phyloP scores from a whole-genome alignment of 2,329 filamentous ascomycete genomes.

The Alternaria alternata region DNA sequence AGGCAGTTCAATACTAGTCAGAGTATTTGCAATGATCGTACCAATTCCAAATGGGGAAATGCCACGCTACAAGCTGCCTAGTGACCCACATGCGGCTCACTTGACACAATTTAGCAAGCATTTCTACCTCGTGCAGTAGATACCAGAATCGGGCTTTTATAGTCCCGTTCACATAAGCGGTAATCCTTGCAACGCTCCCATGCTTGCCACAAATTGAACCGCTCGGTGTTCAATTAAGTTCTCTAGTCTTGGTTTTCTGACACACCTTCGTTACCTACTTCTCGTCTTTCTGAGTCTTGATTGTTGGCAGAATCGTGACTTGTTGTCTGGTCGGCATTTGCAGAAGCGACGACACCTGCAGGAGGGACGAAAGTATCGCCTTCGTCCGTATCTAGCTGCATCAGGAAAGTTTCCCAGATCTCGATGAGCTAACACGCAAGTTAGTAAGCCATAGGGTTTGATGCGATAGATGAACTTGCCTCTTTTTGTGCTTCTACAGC shows the following conservation, averaged over 20 bases:
- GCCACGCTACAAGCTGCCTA: not conserved
- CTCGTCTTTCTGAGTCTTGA: slow-evolving; percentile 13
- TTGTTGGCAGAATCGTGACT: slow-evolving; percentile 19
- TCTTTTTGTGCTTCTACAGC: slow-evolving; percentile 98
- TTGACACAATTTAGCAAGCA: slow-evolving; percentile 1
- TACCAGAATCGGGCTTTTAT: not conserved
- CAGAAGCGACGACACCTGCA: slow-evolving; percentile 48
- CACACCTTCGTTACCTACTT: slow-evolving; percentile 2
- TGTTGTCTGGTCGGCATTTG: slow-evolving; percentile 23
- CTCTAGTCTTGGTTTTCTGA: slow-evolving; percentile 1
- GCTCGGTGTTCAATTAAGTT: not conserved
- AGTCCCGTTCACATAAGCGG: not conserved
- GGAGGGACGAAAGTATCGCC: slow-evolving; percentile 59
- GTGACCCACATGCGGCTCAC: slow-evolving; percentile 2
- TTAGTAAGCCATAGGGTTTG: slow-evolving; percentile 18
- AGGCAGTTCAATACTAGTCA: not conserved
- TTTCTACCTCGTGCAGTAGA: not conserved
- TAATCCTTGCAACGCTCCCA: not conserved
- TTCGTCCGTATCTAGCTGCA: slow-evolving; percentile 94
- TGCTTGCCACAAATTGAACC: not conserved
- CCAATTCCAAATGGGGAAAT: not conserved
- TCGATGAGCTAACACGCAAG: slow-evolving; percentile 68
- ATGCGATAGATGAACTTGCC: slow-evolving; percentile 62
- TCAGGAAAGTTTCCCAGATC: slow-evolving; percentile 97
- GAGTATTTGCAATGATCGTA: slow-evolving; percentile 1